A percentile compares a stretch with the other conserved stretches of the same genome.
Evolutionary conservation across 331 rosid genomes (phyloP).

Genomic region (Malus hybrid): DNA sequence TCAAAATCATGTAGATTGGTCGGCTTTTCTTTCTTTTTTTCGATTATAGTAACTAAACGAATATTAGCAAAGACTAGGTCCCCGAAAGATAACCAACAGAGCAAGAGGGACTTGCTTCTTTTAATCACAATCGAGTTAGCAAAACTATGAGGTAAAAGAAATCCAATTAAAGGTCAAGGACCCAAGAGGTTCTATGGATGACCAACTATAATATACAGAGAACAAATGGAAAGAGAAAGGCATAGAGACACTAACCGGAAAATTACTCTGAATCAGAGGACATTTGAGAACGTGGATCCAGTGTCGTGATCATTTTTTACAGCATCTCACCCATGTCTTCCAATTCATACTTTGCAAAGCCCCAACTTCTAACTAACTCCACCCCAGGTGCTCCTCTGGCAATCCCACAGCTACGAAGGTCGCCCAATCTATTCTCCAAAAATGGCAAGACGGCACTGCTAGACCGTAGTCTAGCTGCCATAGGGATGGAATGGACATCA

Average conservation of each 20-base stretch:
- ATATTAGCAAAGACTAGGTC: background rate
- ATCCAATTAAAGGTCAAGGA: no score
- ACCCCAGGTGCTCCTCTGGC: conserved; percentile 60
- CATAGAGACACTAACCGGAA: background rate
- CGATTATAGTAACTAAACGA: background rate
- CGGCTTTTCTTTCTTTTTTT: background rate
- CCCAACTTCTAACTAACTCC: conserved; percentile 64
- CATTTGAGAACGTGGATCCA: conserved; percentile 39
- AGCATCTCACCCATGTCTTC: conserved; percentile 76
- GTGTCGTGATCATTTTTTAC: conserved; percentile 52
- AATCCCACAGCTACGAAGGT: conserved; percentile 48
- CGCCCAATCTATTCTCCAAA: conserved; percentile 53
- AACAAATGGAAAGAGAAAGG: background rate
- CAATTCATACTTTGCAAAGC: conserved; percentile 64
- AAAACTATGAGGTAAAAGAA: background rate
- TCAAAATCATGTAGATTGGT: background rate
- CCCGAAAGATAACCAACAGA: no score
- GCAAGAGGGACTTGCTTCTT: no score
- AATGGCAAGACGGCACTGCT: conserved; percentile 61
- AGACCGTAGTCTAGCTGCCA: conserved; percentile 82
- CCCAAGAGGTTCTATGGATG: no score
- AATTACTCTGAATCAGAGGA: conserved; percentile 78
- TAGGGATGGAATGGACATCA: conserved; percentile 74
- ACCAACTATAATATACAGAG: background rate
- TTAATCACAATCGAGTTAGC: background rate